These are phyloP conservation scores for Circinella minor DNA, from an alignment of 371 early-diverging fungal genomes.

Conservation along the genomic window DNA sequence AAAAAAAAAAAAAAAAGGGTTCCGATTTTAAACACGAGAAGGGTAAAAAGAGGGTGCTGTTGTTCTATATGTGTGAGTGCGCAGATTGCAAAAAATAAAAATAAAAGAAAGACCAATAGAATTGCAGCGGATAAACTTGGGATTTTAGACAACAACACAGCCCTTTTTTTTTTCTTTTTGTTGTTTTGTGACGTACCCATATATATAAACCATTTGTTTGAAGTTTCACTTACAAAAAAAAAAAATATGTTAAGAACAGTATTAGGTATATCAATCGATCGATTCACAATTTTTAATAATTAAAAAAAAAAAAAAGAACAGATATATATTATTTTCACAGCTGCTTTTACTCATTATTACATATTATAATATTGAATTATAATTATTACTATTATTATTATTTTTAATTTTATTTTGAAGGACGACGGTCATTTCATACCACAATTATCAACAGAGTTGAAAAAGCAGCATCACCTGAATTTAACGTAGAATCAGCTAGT, in stretches of 20 bases:
- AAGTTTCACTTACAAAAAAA: conserved; percentile 5
- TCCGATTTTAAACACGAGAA: neutral
- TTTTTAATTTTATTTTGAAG: neutral
- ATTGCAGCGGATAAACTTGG: conserved; percentile 1
- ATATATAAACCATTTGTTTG: conserved; percentile 1
- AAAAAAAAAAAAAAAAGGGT: conserved; percentile 17
- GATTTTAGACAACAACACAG: neutral
- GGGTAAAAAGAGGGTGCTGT: neutral
- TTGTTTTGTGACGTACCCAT: conserved; percentile 1
- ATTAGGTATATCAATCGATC: neutral
- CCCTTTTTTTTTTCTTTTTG: too few relatives aligned
- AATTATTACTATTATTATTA: too few relatives aligned
- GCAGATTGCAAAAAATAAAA: neutral
- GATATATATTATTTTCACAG: too few relatives aligned
- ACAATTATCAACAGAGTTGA: neutral
- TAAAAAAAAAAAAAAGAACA: too few relatives aligned
- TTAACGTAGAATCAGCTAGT: conserved; percentile 19
- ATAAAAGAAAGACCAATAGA: neutral
- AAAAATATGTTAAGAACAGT: conserved; percentile 4
- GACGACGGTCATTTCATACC: conserved; percentile 16
- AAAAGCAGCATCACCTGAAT: conserved; percentile 15
- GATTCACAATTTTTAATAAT: too few relatives aligned
- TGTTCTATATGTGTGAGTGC: neutral
- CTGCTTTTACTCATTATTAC: too few relatives aligned
- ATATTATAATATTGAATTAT: too few relatives aligned